Base-by-base conservation (phyloP, 1,139 yeast genomes). In the Diutina ranongensis region DNA sequence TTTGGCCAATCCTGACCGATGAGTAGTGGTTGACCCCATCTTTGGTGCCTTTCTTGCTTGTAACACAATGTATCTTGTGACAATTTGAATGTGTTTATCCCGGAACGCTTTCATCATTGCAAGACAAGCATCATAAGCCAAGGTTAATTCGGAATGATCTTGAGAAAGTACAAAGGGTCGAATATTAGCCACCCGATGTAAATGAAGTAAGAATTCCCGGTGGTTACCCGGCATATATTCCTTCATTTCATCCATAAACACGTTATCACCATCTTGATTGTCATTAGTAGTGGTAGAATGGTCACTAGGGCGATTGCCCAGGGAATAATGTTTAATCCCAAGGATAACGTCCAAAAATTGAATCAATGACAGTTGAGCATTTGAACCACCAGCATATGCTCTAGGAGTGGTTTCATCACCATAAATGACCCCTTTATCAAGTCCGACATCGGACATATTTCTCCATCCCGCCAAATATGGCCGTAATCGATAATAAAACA, bases 401-500 rank as follows among this genome's bases (percentile, higher is more conserved):
- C 85, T 70, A 47, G 79, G 82, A 20, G 56, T 62, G 1, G 62
- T 54, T 50, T 83, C 89, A 47, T 75, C 67, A 5, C 95, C 96
- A 58, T 88, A 88, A 45, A 71, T 64, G 1, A 88, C 80, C 1
- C 97, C 97, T 45, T 87, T 81, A 46, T 64, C 76, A 48, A 89
- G 70, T 0, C 97, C 97, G 1, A 83, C 88, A 50, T 80, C 89
- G 18, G 76, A 78, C 97, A 89, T 88, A 57, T 86, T 85, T 59
- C 81, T 80, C 95, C 97, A 89, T 1, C 97, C 97, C 0, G 97
- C 96, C 49, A 89, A 67, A 57, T 76, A 89, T 0, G 97, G 97
- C 55, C 97, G 74, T 47, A 89, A 74, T 52, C 94, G 75, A 64
- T 76, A 84, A 60, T 86, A 89, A 58, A 89, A 89, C 1, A 83